These are phyloP conservation scores for Jamesozyma jinghongensis DNA, from an alignment of 805 yeast genomes.

Conservation along the genomic window DNA sequence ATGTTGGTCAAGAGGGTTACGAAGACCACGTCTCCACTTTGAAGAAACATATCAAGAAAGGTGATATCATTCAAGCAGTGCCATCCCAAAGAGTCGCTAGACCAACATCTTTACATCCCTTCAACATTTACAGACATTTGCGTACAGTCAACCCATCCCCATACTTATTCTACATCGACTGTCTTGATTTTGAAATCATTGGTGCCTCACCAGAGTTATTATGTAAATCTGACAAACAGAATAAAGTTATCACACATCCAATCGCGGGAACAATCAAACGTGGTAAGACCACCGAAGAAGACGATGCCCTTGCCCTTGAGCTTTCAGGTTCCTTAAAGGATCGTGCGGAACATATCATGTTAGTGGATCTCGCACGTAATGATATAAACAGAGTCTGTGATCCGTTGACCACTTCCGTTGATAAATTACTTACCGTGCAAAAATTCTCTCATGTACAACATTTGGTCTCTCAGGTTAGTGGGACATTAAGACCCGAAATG, in stretches of 20 bases:
- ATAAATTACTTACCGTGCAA: conserved; percentile 80
- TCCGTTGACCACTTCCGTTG: conserved; percentile 77
- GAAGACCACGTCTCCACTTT: conserved; percentile 68
- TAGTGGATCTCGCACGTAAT: conserved; percentile 94
- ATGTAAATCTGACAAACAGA: conserved; percentile 66
- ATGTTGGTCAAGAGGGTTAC: conserved; percentile 90
- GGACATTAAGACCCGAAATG: conserved; percentile 73
- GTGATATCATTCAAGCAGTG: conserved; percentile 95
- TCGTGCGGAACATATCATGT: conserved; percentile 97
- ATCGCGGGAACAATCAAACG: conserved; percentile 95
- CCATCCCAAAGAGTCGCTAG: conserved; percentile 96
- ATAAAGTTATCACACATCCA: conserved; percentile 85
- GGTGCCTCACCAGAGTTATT: conserved; percentile 97
- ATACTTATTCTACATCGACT: conserved; percentile 87
- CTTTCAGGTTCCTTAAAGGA: conserved; percentile 76
- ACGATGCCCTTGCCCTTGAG: conserved; percentile 68
- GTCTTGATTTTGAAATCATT: conserved; percentile 83
- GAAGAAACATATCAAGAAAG: conserved; percentile 74
- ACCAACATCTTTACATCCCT: conserved; percentile 92
- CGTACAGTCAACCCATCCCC: conserved; percentile 98
- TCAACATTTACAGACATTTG: conserved; percentile 88
- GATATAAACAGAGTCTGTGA: conserved; percentile 93
- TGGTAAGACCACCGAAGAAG: conserved; percentile 88
- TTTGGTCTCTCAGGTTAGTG: conserved; percentile 89
- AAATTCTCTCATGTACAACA: conserved; percentile 97